Conservation (phyloP, 371 early-diverging fungal genomes). For the Quaeritorhiza haematococci region DNA sequence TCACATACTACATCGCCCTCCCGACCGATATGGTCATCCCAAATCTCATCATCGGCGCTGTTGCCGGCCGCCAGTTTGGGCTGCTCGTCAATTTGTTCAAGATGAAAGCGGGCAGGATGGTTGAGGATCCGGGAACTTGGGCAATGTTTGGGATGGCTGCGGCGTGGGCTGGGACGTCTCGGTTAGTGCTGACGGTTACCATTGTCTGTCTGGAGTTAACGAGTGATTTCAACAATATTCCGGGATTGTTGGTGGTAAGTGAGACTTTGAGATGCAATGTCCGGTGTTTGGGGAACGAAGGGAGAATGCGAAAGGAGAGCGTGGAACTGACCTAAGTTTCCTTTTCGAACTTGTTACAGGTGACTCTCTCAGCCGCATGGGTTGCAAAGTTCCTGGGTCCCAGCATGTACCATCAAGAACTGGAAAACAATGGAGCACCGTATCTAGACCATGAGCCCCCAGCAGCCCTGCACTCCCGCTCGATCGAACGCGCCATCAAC, state of each 20-base stretch:
- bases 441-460: constrained; percentile 22
- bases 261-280: no score
- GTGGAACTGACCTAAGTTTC: no score
- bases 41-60: constrained; percentile 34
- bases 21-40: constrained; percentile 36
- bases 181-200: constrained; percentile 24
- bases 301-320: no score
- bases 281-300: no score
- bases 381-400: constrained; percentile 15
- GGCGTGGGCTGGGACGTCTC: constrained; percentile 28
- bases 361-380: constrained; percentile 14
- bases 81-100: constrained; percentile 20
- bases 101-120: neutral
- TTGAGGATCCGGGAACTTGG: constrained; percentile 3
- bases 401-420: constrained; percentile 27
- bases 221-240: constrained; percentile 21
- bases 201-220: constrained; percentile 28
- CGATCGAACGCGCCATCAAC: constrained; percentile 12
- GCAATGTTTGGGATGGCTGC: constrained; percentile 25
- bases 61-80: constrained; percentile 23
- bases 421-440: constrained; percentile 24
- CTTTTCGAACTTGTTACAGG: no score
- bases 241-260: constrained; percentile 20
- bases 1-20: constrained; percentile 32
- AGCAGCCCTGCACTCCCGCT: constrained; percentile 10